Base-by-base conservation (phyloP, 805 yeast species). In the Metschnikowia vanudenii region DNA sequence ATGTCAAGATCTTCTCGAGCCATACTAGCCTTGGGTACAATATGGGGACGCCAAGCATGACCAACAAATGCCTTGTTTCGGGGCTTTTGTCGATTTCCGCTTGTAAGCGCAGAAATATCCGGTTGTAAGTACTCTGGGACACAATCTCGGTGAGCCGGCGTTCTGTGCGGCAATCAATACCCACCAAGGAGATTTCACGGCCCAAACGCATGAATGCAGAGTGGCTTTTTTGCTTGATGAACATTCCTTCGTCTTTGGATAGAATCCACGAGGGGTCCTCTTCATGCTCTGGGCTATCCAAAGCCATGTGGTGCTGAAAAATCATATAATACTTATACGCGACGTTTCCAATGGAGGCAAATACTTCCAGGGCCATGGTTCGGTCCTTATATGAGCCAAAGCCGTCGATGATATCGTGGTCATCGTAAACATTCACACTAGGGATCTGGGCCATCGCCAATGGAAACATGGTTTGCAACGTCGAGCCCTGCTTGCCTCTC, bases 341-440 rank as follows among this genome's bases (percentile, higher is more conserved):
- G 11, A 79, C 67, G 49, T 76, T 76, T 9, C 98, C 98, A 28
- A 92, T 76, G 11, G 84, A 79, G 46, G 66, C 62, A 62, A 92
- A 88, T 8, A 88, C 78, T 1, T 80, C 82, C 33, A 81, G 79
- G 2, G 58, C 57, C 96, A 89, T 90, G 29, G 96, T 88, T 1
- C 65, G 46, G 54, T 89, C 86, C 40, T 75, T 73, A 64, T 92
- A 92, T 0, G 96, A 87, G 2, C 98, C 99, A 67, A 81, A 92
- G 2, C 98, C 99, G 62, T 92, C 99, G 55, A 94, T 91, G 43
- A 92, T 88, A 64, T 94, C 98, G 67, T 92, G 99, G 64, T 92
- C 99, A 64, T 92, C 99, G 67, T 72, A 91, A 28, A 92, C 80
- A 64, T 91, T 92, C 45, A 92, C 74, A 30, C 85, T 78, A 5